A percentile compares a stretch with the other conserved stretches of the same genome.
Evolutionary conservation across 441 rosid genomes (phyloP).

Genomic region (Pelargonium fulgidum): DNA sequence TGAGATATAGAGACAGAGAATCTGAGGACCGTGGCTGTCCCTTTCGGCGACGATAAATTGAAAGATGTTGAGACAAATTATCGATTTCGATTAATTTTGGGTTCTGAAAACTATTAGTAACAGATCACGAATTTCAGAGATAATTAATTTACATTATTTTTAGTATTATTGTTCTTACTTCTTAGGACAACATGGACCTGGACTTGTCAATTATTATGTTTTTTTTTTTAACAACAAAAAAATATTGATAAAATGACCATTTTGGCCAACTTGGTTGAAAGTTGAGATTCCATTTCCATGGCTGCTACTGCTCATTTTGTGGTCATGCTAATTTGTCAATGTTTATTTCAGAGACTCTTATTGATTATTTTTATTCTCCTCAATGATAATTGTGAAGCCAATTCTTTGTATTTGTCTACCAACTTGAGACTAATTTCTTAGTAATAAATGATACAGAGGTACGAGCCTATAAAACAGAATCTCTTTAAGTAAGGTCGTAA

Average conservation of each 20-base stretch:
- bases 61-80: background rate
- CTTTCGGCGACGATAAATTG: background rate
- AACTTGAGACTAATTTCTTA: no score
- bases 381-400: background rate
- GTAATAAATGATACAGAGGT: no score
- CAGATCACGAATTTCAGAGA: no score
- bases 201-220: no score
- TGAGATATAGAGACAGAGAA: background rate
- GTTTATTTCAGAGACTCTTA: no score
- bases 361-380: background rate
- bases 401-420: no score
- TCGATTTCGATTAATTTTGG: background rate
- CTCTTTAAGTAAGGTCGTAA: no score
- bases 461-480: no score
- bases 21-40: slow-evolving; percentile 2
- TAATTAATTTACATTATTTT: no score
- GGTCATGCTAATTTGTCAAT: background rate
- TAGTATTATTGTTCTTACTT: no score
- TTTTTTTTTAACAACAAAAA: no score
- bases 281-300: slow-evolving; percentile 5
- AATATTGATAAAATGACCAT: background rate
- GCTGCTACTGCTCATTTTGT: slow-evolving; percentile 7
- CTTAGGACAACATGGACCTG: no score
- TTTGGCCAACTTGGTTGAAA: slow-evolving; percentile 7
- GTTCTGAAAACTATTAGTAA: background rate